Evolutionary conservation across 371 early-diverging fungal species (phyloP).

Genomic region (Mortierella sp.): DNA sequence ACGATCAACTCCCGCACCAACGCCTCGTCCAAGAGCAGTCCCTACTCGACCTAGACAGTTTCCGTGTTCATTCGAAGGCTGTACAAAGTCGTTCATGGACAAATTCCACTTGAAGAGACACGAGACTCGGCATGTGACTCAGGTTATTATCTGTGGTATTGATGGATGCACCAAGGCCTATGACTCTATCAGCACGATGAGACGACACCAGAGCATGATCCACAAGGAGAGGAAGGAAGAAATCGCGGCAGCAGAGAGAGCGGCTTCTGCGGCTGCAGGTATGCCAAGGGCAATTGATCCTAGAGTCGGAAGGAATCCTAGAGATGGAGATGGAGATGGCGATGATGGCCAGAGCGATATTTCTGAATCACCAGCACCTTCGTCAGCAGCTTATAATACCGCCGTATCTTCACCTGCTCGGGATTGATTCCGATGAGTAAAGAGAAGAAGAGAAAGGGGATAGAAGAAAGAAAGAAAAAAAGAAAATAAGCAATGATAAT

Average conservation of each 20-base stretch:
- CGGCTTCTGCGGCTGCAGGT: not conserved
- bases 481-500: not conserved
- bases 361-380: constrained; percentile 1
- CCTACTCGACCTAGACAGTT: constrained; percentile 34
- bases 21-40: constrained; percentile 4
- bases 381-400: not conserved
- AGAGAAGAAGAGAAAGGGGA: not conserved
- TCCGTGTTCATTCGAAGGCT: constrained; percentile 50
- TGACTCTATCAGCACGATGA: constrained; percentile 51
- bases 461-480: not conserved
- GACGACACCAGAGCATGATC: constrained; percentile 53
- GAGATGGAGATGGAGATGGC: not conserved
- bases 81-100: constrained; percentile 54
- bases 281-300: not conserved
- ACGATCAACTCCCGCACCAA: constrained; percentile 31
- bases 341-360: constrained; percentile 1
- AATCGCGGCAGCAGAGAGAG: constrained; percentile 13
- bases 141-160: constrained; percentile 49
- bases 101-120: constrained; percentile 49
- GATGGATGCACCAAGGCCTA: constrained; percentile 55
- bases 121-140: constrained; percentile 49
- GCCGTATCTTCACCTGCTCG: not conserved
- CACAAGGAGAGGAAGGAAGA: constrained; percentile 41
- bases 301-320: not conserved
- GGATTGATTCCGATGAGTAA: not conserved